Conservation (phyloP, 495 filamentous ascomycete genomes). For the Echria macrotheca region DNA sequence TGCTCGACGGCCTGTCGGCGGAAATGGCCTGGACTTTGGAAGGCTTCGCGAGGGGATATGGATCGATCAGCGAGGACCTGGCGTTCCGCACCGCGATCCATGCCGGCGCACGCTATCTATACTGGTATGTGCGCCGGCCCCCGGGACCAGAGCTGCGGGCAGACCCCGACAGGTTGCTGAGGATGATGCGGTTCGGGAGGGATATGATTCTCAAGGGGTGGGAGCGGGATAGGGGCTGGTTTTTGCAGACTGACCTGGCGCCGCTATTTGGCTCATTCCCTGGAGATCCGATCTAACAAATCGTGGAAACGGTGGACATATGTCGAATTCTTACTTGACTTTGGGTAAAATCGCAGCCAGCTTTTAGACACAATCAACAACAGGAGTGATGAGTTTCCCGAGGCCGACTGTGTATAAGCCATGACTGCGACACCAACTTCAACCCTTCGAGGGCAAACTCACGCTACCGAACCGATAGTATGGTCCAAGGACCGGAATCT, state of each 20-base stretch:
- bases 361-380: too few species aligned
- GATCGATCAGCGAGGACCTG: slow-evolving; percentile 35
- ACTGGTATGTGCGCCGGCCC: slow-evolving; percentile 23
- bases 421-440: too few species aligned
- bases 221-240: slow-evolving; percentile 40
- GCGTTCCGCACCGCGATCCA: slow-evolving; percentile 49
- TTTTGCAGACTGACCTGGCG: slow-evolving; percentile 17
- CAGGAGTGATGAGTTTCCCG: too few species aligned
- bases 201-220: slow-evolving; percentile 45
- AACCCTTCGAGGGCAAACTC: too few species aligned
- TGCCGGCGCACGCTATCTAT: slow-evolving; percentile 47
- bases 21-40: slow-evolving; percentile 34
- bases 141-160: slow-evolving; percentile 37
- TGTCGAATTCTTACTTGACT: too few species aligned
- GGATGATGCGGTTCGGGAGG: slow-evolving; percentile 40
- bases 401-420: too few species aligned
- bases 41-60: slow-evolving; percentile 43
- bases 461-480: too few species aligned
- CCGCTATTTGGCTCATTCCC: too few species aligned
- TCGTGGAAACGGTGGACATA: too few species aligned
- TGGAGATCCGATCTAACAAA: too few species aligned
- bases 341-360: too few species aligned
- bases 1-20: slow-evolving; percentile 23
- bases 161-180: slow-evolving; percentile 31
- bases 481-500: too few species aligned